Percentiles rank a stretch among this genome's conserved stretches.
phyloP scores from a whole-genome alignment of 2,329 filamentous ascomycete genomes.

The Colletotrichum neosansevieriae region DNA sequence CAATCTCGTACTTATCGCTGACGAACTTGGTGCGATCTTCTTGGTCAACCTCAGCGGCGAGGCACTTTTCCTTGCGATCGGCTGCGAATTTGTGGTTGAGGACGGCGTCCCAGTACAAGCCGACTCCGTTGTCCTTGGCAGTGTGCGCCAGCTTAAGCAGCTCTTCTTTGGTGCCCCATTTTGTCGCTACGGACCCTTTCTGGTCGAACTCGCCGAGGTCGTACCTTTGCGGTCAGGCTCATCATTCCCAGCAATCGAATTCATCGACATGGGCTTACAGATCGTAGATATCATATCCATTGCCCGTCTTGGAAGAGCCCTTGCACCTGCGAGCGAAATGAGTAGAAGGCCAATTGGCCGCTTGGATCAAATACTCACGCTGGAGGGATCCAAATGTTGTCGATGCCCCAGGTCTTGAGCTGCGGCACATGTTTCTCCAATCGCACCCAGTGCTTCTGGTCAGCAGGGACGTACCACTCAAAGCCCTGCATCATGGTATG shows the following conservation, averaged over 20 bases:
- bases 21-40: constrained; percentile 69
- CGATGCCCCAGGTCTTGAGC: constrained; percentile 72
- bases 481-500: constrained; percentile 76
- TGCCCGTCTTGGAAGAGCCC: constrained; percentile 71
- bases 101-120: constrained; percentile 78
- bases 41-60: constrained; percentile 73
- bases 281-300: constrained; percentile 79
- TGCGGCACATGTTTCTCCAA: constrained; percentile 66
- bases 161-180: constrained; percentile 77
- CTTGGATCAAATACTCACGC: constrained; percentile 49
- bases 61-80: constrained; percentile 73
- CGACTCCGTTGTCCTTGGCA: constrained; percentile 68
- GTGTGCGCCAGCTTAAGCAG: constrained; percentile 64
- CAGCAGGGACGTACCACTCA: constrained; percentile 78
- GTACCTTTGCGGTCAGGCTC: constrained; percentile 48
- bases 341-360: not conserved
- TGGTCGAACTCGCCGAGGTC: constrained; percentile 82
- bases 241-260: not conserved
- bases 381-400: constrained; percentile 77
- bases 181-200: constrained; percentile 72
- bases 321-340: constrained; percentile 62
- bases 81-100: constrained; percentile 82
- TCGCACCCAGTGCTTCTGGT: constrained; percentile 73
- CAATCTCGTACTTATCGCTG: constrained; percentile 71
- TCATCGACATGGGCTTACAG: constrained; percentile 53